Base-by-base conservation (phyloP, 192 early-diverging fungal genomes). In the Ramicandelaber brevisporus region DNA sequence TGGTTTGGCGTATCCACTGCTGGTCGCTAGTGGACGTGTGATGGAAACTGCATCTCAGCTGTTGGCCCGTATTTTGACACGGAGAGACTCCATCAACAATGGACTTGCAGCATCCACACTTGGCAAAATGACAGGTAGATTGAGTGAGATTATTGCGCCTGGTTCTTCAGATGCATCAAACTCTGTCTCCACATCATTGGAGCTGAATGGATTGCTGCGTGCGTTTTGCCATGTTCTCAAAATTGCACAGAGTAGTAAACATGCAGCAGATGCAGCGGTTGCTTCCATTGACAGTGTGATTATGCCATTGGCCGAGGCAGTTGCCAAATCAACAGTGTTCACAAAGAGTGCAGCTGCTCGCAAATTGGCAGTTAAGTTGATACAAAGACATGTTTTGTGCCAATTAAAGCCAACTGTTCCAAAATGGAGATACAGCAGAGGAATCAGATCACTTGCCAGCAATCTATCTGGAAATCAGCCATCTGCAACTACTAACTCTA, bases 41-140 rank as follows among this genome's bases (percentile, higher is more conserved):
- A 63, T 73, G 27, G 83, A 92, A 40, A 81, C 68, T 15, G 72
- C 85, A 0, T 62, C 76, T 8, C 39, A 92, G 2, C 57, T 97
- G 44, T 46, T 89, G 1, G 63, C 79, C 12, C 64, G 85, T 17
- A 39, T 97, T 16, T 45, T 95, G 2, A 75, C 74, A 4, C 68
- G 86, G 57, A 69, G 51, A 12, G 90, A 92, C 44, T n/a, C n/a
- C n/a, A n/a, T n/a, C n/a, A n/a, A 67, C 71, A 1, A 65, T 44
- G 4, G 26, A 34, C 1, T 28, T 38, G 1, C 57, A 80, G 37
- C 59, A 87, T 4, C 36, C 55, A 0, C 45, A 47, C 6, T 89
- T 72, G 50, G 37, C 89, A 0, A 29, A 57, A 2, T 97, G 88
- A 85, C 61, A 68, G 6, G 30, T 40, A 1, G 27, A 25, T 9